Conservation (phyloP, 306 rosid species). For the Myrica gale region DNA sequence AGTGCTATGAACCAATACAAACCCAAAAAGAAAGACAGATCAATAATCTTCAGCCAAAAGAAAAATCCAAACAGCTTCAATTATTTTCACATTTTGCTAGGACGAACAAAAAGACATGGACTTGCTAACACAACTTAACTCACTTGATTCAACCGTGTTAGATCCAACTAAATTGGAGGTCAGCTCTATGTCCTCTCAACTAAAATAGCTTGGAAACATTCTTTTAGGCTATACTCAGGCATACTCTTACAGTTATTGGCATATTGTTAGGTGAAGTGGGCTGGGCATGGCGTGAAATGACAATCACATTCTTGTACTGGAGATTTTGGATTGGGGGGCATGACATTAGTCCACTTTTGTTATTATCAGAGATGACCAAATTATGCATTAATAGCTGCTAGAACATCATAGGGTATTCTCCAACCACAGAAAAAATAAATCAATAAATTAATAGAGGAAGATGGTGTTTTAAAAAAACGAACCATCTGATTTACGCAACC, state of each 20-base stretch:
- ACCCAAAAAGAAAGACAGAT: background rate
- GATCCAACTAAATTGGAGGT: background rate
- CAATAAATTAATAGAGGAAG: background rate
- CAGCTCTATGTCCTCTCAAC: background rate
- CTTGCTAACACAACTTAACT: background rate
- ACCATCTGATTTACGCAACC: background rate
- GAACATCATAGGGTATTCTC: background rate
- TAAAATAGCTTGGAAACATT: background rate
- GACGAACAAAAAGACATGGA: slow-evolving; percentile 10
- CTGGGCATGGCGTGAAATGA: background rate
- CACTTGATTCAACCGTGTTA: background rate
- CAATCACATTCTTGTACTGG: background rate
- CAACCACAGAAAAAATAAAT: background rate
- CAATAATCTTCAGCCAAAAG: background rate
- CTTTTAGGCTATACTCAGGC: background rate
- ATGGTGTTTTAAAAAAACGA: background rate
- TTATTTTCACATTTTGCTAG: background rate
- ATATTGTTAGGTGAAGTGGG: background rate
- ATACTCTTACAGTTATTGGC: background rate
- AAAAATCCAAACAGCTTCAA: background rate
- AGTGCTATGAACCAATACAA: background rate
- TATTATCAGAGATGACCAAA: background rate
- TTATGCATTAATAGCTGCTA: background rate
- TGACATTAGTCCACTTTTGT: background rate
- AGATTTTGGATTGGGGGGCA: background rate